These are phyloP conservation scores for Neurospora sp. DNA, from an alignment of 495 filamentous ascomycete genomes.

Conservation along the genomic window DNA sequence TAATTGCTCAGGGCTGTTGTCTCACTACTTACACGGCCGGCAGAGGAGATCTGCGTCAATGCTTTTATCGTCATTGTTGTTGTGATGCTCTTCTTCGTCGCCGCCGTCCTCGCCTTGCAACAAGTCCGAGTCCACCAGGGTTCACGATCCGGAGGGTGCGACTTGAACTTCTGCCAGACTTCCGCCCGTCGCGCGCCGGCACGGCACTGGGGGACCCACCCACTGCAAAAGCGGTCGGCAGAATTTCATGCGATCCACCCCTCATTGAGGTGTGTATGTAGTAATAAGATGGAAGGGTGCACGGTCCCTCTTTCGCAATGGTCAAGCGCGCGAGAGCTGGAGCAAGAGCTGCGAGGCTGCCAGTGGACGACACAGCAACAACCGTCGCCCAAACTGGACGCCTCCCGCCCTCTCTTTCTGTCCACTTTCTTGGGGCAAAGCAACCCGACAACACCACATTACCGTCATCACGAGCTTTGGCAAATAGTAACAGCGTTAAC, in stretches of 20 bases:
- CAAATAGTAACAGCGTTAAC: background rate
- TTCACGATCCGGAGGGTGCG: conserved; percentile 11
- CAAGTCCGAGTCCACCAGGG: conserved; percentile 1
- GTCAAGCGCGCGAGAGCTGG: background rate
- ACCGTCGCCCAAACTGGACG: background rate
- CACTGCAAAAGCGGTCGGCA: conserved; percentile 1
- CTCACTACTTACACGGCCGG: conserved; percentile 51
- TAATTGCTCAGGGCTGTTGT: background rate
- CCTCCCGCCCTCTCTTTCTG: background rate
- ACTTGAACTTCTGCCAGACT: background rate
- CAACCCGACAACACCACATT: background rate
- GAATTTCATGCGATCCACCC: conserved; percentile 5
- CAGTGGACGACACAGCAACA: background rate
- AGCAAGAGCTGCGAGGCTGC: background rate
- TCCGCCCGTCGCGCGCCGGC: background rate
- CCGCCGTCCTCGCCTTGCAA: conserved; percentile 8
- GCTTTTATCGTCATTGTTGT: conserved; percentile 57
- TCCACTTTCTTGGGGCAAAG: background rate
- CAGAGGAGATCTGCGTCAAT: conserved; percentile 46
- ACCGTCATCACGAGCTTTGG: background rate
- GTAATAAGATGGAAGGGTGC: background rate
- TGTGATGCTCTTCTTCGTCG: conserved; percentile 10
- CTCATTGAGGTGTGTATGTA: background rate
- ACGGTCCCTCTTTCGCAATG: background rate
- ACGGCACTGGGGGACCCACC: background rate